Evolutionary conservation across 352 stramenopile species (phyloP).

Genomic region (Aphanomyces stellatus): DNA sequence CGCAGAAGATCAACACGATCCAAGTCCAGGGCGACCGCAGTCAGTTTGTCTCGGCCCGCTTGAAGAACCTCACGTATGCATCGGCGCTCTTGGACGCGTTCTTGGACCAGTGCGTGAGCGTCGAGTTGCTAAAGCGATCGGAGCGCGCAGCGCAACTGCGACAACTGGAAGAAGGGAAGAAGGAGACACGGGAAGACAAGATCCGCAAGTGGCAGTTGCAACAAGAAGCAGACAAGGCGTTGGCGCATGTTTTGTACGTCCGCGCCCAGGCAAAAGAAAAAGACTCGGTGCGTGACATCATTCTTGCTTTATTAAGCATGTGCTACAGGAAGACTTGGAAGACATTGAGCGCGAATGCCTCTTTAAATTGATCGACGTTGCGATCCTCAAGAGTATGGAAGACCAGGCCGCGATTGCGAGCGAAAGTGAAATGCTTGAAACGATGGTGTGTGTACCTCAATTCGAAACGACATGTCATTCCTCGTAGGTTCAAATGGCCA

Average conservation of each 20-base stretch:
- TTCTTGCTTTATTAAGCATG: conserved; percentile 29
- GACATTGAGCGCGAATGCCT: conserved; percentile 65
- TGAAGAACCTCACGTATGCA: conserved; percentile 20
- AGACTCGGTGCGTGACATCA: conserved; percentile 18
- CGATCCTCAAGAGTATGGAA: conserved; percentile 67
- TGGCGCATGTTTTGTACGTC: conserved; percentile 42
- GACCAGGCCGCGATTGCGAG: conserved; percentile 58
- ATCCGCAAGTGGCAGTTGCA: conserved; percentile 74
- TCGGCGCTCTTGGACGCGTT: conserved; percentile 55
- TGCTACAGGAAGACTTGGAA: conserved; percentile 51
- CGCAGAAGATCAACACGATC: conserved; percentile 68
- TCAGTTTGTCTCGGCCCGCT: conserved; percentile 35
- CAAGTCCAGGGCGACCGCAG: conserved; percentile 25
- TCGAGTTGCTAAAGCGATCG: conserved; percentile 71
- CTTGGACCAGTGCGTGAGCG: conserved; percentile 55
- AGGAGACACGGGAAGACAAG: conserved; percentile 67
- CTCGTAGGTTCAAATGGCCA: conserved; percentile 63
- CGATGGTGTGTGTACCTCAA: conserved; percentile 35
- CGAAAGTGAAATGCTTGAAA: conserved; percentile 81
- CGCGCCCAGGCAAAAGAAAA: conserved; percentile 12
- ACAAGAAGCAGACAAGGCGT: conserved; percentile 63
- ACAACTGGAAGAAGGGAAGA: conserved; percentile 57
- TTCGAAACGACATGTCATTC: no score
- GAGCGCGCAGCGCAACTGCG: conserved; percentile 53
- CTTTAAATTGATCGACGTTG: conserved; percentile 69